A percentile compares a stretch with the other conserved stretches of the same genome.
These are phyloP conservation scores for Fusarium sp. DNA, from an alignment of 2,329 filamentous ascomycete genomes.

Conservation along the genomic window DNA sequence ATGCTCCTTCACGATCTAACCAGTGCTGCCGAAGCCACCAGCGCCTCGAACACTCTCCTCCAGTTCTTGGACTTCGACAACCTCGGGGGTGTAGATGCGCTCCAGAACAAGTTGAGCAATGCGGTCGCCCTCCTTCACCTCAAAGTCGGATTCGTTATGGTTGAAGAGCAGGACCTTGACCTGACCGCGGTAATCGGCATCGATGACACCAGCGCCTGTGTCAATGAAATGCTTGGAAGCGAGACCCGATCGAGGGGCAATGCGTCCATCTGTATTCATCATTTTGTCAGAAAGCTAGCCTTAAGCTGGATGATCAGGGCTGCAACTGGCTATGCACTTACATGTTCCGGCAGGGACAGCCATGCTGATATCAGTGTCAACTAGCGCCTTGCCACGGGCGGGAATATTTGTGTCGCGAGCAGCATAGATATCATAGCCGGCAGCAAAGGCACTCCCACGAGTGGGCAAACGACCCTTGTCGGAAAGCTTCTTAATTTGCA, in stretches of 20 bases:
- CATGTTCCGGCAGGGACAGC: constrained; percentile 90
- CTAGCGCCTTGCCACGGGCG: constrained; percentile 82
- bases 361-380: constrained; percentile 92
- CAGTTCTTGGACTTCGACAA: constrained; percentile 87
- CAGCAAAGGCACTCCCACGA: constrained; percentile 86
- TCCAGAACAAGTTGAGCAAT: constrained; percentile 94
- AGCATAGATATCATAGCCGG: constrained; percentile 93
- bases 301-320: not conserved
- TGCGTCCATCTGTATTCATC: constrained; percentile 74
- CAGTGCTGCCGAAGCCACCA: constrained; percentile 92
- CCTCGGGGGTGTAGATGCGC: constrained; percentile 91
- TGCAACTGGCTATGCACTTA: constrained; percentile 56
- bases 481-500: constrained; percentile 90
- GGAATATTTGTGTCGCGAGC: constrained; percentile 79
- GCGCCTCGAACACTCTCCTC: constrained; percentile 91
- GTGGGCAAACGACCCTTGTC: constrained; percentile 83
- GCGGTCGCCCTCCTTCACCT: constrained; percentile 84
- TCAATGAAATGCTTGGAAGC: constrained; percentile 96
- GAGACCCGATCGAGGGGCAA: constrained; percentile 90
- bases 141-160: constrained; percentile 83
- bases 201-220: constrained; percentile 94
- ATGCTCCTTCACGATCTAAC: constrained; percentile 46
- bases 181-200: constrained; percentile 94
- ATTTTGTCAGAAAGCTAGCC: not conserved
- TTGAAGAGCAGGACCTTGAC: constrained; percentile 97